Conservation (phyloP, 2,329 filamentous ascomycete species). For the Cadophora sp. region DNA sequence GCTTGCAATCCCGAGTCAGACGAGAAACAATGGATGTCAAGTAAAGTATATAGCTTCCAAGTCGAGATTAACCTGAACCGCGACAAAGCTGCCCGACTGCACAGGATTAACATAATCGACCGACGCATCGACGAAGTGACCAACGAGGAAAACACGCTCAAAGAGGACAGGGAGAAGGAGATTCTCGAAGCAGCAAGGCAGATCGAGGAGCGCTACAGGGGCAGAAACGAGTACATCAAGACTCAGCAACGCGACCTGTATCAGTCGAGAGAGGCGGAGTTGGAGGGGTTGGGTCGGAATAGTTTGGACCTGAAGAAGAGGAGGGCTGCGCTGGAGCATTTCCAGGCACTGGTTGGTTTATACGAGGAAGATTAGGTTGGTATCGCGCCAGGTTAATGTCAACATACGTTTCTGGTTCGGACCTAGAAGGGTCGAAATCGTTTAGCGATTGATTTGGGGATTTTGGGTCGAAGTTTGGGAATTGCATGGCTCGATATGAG, state of each 20-base stretch:
- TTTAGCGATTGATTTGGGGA: too few relatives aligned
- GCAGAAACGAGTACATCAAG: background rate
- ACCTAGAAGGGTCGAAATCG: too few relatives aligned
- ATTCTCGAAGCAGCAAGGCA: background rate
- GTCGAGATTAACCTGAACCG: conserved; percentile 5
- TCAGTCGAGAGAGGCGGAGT: background rate
- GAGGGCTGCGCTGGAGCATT: conserved; percentile 9
- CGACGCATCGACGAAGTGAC: background rate
- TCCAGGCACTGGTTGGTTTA: conserved; percentile 16
- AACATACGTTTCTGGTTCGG: too few relatives aligned
- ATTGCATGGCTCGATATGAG: too few relatives aligned
- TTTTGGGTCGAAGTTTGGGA: too few relatives aligned
- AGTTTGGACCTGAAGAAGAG: conserved; percentile 5
- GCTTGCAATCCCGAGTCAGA: background rate
- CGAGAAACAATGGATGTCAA: conserved; percentile 11
- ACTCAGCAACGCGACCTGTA: background rate
- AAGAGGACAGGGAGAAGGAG: background rate
- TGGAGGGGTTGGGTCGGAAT: background rate
- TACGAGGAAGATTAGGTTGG: conserved; percentile 9
- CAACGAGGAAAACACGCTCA: conserved; percentile 4
- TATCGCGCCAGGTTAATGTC: too few relatives aligned
- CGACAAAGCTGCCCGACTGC: conserved; percentile 1
- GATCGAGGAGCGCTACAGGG: conserved; percentile 5
- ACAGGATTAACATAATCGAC: background rate
- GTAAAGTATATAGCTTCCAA: background rate